Base-by-base conservation (phyloP, 2,329 filamentous ascomycete species). In the Aspergillus jensenii region DNA sequence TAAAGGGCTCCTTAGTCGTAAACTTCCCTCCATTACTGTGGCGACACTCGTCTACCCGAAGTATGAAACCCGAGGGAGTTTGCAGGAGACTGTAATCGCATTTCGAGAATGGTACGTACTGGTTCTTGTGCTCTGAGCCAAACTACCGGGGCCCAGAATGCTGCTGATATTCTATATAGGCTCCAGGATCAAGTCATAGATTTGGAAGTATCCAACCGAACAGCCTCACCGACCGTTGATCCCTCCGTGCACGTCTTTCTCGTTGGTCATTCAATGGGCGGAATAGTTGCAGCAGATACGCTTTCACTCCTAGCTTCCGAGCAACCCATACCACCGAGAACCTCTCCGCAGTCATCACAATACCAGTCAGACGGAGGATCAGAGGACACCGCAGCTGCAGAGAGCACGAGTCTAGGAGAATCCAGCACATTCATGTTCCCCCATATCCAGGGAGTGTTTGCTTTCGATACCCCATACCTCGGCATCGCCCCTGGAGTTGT, bases 131-230 rank as follows among this genome's bases (percentile, higher is more conserved):
- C 8, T 11, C 31, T n/a, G 7, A 21, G 35, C 31, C 17, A 19
- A 11, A n/a, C 2, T 31, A 31, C 8, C 9, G 8, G 27, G 6
- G 11, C 15, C 11, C 5, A 21, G 12, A 23, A 39, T 9, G 25
- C 21, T 7, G 21, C 35, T 52, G 25, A 43, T 31, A 19, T 49
- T 19, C 2, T 23, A 33, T 55, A 8, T 43, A 91, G 89, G 91
- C 85, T 98, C 15, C 87, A 93, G 64, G 89, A 97, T 71, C 90
- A 90, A 67, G 90, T 98, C 67, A 97, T 98, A 67, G 95, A 98
- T 74, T 81, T 97, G 68, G 93, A 99, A 76, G 93, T 97, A 57
- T 87, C 84, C 27, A 89, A 90, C 65, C 82, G 83, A 46, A 93
- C 91, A 0, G 85, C 90, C 1, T 93, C 89, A 5, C 93, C 93